Evolutionary conservation across 495 filamentous ascomycete species (phyloP).

Genomic region (Pyrenula massariospora): DNA sequence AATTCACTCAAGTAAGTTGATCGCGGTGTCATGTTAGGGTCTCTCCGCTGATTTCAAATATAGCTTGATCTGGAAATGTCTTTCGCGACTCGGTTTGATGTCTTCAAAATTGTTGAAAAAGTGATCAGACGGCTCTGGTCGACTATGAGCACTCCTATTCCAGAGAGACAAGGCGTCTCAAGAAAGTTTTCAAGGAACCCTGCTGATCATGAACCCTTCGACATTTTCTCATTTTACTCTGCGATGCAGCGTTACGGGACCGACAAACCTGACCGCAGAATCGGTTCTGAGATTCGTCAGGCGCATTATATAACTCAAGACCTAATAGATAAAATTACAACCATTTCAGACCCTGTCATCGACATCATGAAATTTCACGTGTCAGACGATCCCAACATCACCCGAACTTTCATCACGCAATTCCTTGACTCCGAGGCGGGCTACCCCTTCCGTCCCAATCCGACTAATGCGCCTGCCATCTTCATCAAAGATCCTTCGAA

Average conservation of each 20-base stretch:
- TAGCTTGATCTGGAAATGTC: constrained; percentile 89
- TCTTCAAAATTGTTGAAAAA: constrained; percentile 57
- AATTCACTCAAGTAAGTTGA: constrained; percentile 75
- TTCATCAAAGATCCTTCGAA: constrained; percentile 59
- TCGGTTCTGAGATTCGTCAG: constrained; percentile 45
- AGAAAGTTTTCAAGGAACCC: no score
- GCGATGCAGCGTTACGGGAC: constrained; percentile 75
- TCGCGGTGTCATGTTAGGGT: neutral
- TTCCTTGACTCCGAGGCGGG: constrained; percentile 61
- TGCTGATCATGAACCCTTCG: constrained; percentile 26
- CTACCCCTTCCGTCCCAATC: constrained; percentile 46
- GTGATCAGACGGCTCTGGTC: constrained; percentile 50
- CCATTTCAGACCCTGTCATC: constrained; percentile 47
- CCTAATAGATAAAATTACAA: constrained; percentile 60
- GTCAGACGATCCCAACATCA: constrained; percentile 33
- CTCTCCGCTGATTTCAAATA: constrained; percentile 1
- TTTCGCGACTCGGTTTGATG: constrained; percentile 61
- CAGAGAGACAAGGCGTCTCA: no score
- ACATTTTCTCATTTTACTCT: constrained; percentile 55
- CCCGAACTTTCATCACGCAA: constrained; percentile 44
- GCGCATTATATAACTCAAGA: constrained; percentile 54
- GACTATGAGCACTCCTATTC: constrained; percentile 25
- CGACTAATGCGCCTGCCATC: constrained; percentile 61
- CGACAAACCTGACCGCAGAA: constrained; percentile 83
- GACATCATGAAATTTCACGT: constrained; percentile 56